Evolutionary conservation across 2,329 filamentous ascomycete genomes (phyloP), one percentile per base, ranked within the genome.

Genomic region (Claviceps maximensis): DNA sequence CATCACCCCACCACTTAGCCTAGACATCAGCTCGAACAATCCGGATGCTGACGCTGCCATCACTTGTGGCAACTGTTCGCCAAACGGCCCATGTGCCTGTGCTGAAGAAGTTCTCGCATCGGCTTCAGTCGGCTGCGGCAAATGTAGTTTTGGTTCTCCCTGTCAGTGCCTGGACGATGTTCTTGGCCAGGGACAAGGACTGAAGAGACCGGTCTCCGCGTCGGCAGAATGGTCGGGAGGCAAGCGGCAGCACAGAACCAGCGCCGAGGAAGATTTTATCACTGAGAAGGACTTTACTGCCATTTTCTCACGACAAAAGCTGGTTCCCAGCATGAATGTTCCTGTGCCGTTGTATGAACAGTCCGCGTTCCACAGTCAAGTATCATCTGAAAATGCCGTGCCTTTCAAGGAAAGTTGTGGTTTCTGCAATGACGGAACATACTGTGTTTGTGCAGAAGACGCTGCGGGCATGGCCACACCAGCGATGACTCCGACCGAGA

Each of bases 381-480:
- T 68, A 10, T 65, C 71, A 19, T 62, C 70, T 2, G 54, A 65
- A 42, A 64, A 63, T 41, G 54, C 62, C 19, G 67, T 76, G 44
- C 69, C 73, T 12, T 73, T 77, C 5, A 77, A 80, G 56, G 87
- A 91, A 60, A 78, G 80, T 21, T 93, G 87, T 65, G 87, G 87
- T 7, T 93, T 93, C 69, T 93, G 87, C 68, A 80, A 84, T 56
- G 86, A 90, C 55, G 86, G 86, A 4, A 89, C 84, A 0, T 87
- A 87, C 60, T 93, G 87, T 63, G 82, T 89, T 58, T 93, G 87
- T 66, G 87, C 86, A 25, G 87, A 90, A 58, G 57, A 58, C n/a
- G 67, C 72, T 42, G 68, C 71, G 21, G 68, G 71, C 25, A 63
- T 71, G 56, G 66, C 64, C 10, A 68, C 67, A 33, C 67, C 71